phyloP scores from a whole-genome alignment of 2,329 filamentous ascomycete genomes.

The Chrysoporthe cubensis region DNA sequence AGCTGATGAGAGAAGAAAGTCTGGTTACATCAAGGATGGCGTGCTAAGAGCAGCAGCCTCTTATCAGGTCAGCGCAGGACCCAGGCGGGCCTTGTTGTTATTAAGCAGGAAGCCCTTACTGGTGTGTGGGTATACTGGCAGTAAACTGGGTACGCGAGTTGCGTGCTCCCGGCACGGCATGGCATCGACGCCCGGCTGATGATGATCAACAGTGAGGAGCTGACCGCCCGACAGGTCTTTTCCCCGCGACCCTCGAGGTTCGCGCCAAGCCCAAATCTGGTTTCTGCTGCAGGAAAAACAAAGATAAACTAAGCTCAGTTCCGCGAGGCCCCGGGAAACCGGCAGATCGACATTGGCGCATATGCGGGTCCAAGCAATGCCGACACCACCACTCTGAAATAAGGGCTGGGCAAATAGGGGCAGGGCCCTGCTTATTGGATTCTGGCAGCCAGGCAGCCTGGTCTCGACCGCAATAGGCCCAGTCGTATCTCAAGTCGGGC shows the following conservation, averaged over 20 bases:
- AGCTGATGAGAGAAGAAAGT: background rate
- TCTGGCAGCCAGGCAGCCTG: no score
- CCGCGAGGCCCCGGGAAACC: background rate
- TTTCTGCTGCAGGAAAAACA: background rate
- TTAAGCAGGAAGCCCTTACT: no score
- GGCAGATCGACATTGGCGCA: conserved; percentile 11
- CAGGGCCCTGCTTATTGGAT: background rate
- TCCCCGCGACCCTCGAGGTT: background rate
- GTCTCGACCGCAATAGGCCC: no score
- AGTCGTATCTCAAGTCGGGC: no score
- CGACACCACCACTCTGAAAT: background rate
- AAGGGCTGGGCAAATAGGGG: background rate
- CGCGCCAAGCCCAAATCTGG: background rate
- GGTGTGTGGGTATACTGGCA: no score
- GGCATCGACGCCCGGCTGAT: conserved; percentile 4
- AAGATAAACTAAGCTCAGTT: background rate
- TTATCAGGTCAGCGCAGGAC: background rate
- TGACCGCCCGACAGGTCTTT: background rate
- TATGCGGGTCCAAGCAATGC: background rate
- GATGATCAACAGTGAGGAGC: conserved; percentile 3
- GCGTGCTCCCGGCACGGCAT: conserved; percentile 14
- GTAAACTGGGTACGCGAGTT: background rate
- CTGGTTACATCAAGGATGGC: background rate
- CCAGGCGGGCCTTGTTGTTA: background rate
- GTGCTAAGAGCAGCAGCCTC: background rate